A percentile compares a stretch with the other conserved stretches of the same genome.
Conservation (phyloP, 495 filamentous ascomycete species). For the Daldinia concentrica region DNA sequence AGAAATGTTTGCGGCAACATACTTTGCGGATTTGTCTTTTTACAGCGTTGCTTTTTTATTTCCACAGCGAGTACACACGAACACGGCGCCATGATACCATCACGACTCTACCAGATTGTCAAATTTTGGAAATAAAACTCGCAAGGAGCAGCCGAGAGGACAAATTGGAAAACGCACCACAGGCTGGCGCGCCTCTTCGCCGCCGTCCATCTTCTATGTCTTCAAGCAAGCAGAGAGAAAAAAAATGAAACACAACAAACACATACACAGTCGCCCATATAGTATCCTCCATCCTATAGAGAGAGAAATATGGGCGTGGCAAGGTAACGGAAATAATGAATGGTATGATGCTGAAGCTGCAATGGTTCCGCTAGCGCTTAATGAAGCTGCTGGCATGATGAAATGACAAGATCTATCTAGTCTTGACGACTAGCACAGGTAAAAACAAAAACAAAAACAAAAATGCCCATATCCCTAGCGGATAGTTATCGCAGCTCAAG, state of each 20-base stretch:
- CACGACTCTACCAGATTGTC: slow-evolving; percentile 32
- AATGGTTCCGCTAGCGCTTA: slow-evolving; percentile 42
- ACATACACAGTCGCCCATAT: slow-evolving; percentile 12
- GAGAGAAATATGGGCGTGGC: slow-evolving; percentile 23
- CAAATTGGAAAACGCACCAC: slow-evolving; percentile 40
- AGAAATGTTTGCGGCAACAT: slow-evolving; percentile 42
- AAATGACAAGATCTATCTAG: slow-evolving; percentile 32
- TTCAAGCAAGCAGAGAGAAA: slow-evolving; percentile 28
- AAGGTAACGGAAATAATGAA: slow-evolving; percentile 37
- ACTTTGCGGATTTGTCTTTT: slow-evolving; percentile 44
- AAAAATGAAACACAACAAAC: slow-evolving; percentile 27
- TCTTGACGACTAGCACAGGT: slow-evolving; percentile 42
- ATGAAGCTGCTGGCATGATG: slow-evolving; percentile 39
- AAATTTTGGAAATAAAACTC: slow-evolving; percentile 31
- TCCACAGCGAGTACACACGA: slow-evolving; percentile 34
- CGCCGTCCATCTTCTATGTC: slow-evolving; percentile 45
- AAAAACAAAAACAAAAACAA: slow-evolving; percentile 5
- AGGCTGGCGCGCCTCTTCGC: slow-evolving; percentile 50
- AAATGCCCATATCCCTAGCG: slow-evolving; percentile 32
- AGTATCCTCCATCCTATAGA: slow-evolving; percentile 9
- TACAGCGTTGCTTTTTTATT: slow-evolving; percentile 42
- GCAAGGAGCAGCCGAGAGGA: slow-evolving; percentile 42
- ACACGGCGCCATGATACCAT: slow-evolving; percentile 36
- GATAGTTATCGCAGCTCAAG: slow-evolving; percentile 49
- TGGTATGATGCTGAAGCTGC: slow-evolving; percentile 30